Percentiles rank a stretch among this genome's conserved stretches.
phyloP scores from a whole-genome alignment of 2,329 filamentous ascomycete species.

The Mycosphaerella arachidis region DNA sequence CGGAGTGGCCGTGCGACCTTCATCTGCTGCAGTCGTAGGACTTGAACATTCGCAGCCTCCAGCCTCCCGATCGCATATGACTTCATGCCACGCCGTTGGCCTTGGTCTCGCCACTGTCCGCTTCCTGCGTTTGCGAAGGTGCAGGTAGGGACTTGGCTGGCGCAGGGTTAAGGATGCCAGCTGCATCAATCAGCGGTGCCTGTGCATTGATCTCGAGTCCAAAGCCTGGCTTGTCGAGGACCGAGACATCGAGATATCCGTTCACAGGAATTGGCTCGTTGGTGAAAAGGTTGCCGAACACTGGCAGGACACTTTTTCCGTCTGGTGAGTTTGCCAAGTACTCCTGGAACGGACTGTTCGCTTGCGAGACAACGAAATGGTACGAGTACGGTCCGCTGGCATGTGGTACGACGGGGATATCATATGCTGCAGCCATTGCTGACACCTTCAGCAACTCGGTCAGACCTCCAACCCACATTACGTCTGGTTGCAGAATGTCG shows the following conservation, averaged over 20 bases:
- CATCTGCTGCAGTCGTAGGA: neutral
- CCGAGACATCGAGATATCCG: conserved; percentile 72
- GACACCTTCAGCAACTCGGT: conserved; percentile 88
- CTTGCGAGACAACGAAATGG: conserved; percentile 90
- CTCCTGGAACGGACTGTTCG: conserved; percentile 92
- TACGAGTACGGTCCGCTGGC: conserved; percentile 92
- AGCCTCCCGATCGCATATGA: neutral
- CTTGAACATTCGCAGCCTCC: neutral
- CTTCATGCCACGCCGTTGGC: conserved; percentile 9
- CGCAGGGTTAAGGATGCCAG: conserved; percentile 65
- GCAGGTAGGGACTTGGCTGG: conserved; percentile 41
- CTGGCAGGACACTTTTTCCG: conserved; percentile 81
- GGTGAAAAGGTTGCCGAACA: conserved; percentile 85
- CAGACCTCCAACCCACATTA: conserved; percentile 95
- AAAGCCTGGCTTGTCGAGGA: conserved; percentile 85
- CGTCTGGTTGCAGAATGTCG: conserved; percentile 91
- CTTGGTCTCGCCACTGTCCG: conserved; percentile 7
- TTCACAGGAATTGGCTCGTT: conserved; percentile 85
- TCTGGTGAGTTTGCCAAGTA: conserved; percentile 92
- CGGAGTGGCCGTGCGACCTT: neutral
- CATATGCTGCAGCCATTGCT: conserved; percentile 85
- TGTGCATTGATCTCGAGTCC: conserved; percentile 80
- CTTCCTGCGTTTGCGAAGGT: conserved; percentile 22
- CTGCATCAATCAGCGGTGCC: conserved; percentile 72
- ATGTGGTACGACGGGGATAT: conserved; percentile 92